Conservation (phyloP, 495 filamentous ascomycete species). For the Astrocystis sublimbata region DNA sequence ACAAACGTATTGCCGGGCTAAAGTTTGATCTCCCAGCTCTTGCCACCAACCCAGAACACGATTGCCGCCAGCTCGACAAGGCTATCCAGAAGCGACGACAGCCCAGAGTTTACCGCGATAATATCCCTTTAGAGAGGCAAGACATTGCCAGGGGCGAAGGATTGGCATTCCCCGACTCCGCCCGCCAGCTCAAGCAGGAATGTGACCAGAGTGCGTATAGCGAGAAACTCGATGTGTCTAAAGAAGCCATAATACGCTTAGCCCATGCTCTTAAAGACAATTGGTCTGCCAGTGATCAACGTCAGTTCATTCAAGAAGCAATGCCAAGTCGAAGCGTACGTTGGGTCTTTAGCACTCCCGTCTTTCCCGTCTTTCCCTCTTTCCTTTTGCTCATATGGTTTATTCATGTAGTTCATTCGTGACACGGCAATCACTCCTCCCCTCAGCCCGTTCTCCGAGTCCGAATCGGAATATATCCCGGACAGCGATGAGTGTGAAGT, state of each 20-base stretch:
- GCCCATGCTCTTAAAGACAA: constrained; percentile 38
- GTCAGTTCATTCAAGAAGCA: constrained; percentile 32
- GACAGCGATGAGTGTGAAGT: constrained; percentile 49
- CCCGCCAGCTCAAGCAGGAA: constrained; percentile 26
- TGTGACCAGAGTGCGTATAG: constrained; percentile 25
- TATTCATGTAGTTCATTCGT: constrained; percentile 16
- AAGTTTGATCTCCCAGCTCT: constrained; percentile 58
- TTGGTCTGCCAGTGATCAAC: constrained; percentile 40
- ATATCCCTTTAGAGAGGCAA: constrained; percentile 49
- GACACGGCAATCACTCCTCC: constrained; percentile 55
- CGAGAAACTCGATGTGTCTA: constrained; percentile 50
- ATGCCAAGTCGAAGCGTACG: constrained; percentile 40
- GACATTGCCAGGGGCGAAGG: constrained; percentile 53
- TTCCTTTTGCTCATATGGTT: neutral
- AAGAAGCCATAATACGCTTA: constrained; percentile 41
- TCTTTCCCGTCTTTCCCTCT: neutral
- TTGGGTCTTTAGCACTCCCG: neutral
- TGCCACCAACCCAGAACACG: constrained; percentile 47
- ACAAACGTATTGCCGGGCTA: constrained; percentile 24
- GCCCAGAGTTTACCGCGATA: constrained; percentile 36
- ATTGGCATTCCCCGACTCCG: constrained; percentile 44
- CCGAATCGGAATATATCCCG: constrained; percentile 46
- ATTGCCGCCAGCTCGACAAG: constrained; percentile 40
- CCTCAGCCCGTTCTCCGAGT: constrained; percentile 50
- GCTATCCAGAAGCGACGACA: constrained; percentile 34